These are phyloP conservation scores for Neocatenulostroma microsporum DNA, from an alignment of 2,329 filamentous ascomycete genomes.

Conservation along the genomic window DNA sequence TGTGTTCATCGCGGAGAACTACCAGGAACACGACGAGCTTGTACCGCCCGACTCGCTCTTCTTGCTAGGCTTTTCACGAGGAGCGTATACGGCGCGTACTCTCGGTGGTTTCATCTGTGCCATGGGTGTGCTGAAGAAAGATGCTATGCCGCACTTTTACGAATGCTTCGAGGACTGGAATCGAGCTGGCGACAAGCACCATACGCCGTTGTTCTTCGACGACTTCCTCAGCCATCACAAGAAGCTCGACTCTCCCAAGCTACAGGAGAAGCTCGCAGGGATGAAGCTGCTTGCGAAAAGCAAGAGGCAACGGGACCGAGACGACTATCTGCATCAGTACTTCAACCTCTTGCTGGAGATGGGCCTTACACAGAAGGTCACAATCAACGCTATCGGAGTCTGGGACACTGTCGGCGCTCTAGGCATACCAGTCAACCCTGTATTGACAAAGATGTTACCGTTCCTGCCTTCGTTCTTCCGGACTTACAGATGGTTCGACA, in stretches of 20 bases:
- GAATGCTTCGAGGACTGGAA: slow-evolving; percentile 30
- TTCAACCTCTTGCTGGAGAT: slow-evolving; percentile 17
- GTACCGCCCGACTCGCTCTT: slow-evolving; percentile 36
- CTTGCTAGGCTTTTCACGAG: slow-evolving; percentile 40
- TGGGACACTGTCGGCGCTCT: slow-evolving; percentile 44
- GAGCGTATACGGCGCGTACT: slow-evolving; percentile 38
- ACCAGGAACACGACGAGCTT: slow-evolving; percentile 29
- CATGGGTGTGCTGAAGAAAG: slow-evolving; percentile 34
- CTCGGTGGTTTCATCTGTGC: slow-evolving; percentile 40
- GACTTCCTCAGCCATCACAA: slow-evolving; percentile 18
- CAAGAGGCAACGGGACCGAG: slow-evolving; percentile 10
- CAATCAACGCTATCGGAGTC: slow-evolving; percentile 40
- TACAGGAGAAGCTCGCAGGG: slow-evolving; percentile 9
- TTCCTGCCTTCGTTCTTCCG: slow-evolving; percentile 25
- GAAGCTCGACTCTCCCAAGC: slow-evolving; percentile 11
- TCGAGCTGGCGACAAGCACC: slow-evolving; percentile 22
- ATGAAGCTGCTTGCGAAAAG: no score
- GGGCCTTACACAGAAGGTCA: slow-evolving; percentile 19
- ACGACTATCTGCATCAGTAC: slow-evolving; percentile 23
- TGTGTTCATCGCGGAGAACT: slow-evolving; percentile 55
- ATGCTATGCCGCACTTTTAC: slow-evolving; percentile 28
- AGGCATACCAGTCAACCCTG: slow-evolving; percentile 29
- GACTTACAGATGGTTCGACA: slow-evolving; percentile 30
- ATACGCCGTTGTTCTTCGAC: slow-evolving; percentile 25
- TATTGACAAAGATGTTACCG: slow-evolving; percentile 19